Percentiles rank a stretch among this genome's conserved stretches.
Evolutionary conservation across 805 yeast genomes (phyloP).

Genomic region (Suhomyces tanzawaensis): DNA sequence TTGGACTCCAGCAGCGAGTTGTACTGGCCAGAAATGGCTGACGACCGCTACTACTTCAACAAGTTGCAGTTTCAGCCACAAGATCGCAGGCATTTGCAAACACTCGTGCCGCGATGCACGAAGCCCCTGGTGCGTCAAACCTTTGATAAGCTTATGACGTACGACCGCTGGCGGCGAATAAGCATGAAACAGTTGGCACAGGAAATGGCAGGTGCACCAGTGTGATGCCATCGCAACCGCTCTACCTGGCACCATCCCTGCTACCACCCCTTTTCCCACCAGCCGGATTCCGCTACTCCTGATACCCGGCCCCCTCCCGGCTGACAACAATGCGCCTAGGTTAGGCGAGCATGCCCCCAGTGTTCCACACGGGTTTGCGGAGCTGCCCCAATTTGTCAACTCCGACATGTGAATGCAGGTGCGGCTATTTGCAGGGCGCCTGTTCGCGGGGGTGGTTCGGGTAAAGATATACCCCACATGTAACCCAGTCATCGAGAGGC

Average conservation of each 20-base stretch:
- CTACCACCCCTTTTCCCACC: not conserved
- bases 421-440: too few relatives aligned
- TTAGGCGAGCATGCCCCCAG: too few relatives aligned
- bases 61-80: conserved; percentile 21
- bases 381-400: too few relatives aligned
- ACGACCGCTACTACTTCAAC: conserved; percentile 27
- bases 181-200: not conserved
- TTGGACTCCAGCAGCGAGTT: conserved; percentile 10
- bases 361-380: too few relatives aligned
- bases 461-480: not conserved
- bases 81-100: conserved; percentile 14
- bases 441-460: too few relatives aligned
- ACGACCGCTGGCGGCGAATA: conserved; percentile 3
- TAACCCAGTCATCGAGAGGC: not conserved
- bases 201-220: too few relatives aligned
- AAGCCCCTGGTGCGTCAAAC: not conserved
- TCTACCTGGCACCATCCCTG: conserved; percentile 3
- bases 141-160: conserved; percentile 7
- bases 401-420: too few relatives aligned
- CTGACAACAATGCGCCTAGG: too few relatives aligned
- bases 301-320: too few relatives aligned
- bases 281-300: not conserved
- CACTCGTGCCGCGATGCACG: conserved; percentile 38
- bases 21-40: conserved; percentile 38
- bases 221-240: too few relatives aligned